phyloP scores from a whole-genome alignment of 2,329 filamentous ascomycete species.

The Fusarium sp. region DNA sequence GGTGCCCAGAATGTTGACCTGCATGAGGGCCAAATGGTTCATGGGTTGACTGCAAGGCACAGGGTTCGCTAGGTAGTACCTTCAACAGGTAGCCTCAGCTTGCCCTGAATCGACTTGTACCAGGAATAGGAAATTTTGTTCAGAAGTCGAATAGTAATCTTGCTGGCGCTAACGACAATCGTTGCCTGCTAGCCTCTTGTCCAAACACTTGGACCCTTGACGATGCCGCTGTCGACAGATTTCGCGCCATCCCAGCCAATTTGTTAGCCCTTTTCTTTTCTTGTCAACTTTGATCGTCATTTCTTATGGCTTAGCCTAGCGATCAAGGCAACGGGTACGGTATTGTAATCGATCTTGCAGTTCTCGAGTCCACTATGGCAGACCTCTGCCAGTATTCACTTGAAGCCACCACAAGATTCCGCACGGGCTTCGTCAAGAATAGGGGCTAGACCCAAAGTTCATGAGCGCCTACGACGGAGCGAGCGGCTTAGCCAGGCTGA shows the following conservation, averaged over 20 bases:
- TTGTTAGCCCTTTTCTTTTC: slow-evolving; percentile 36
- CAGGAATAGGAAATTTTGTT: slow-evolving; percentile 3
- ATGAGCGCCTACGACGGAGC: slow-evolving; percentile 18
- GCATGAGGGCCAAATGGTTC: slow-evolving; percentile 25
- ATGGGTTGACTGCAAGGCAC: slow-evolving; percentile 33
- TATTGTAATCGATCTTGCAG: slow-evolving; percentile 21
- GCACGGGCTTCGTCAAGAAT: slow-evolving; percentile 35
- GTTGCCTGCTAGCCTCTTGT: slow-evolving; percentile 15
- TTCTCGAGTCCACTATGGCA: slow-evolving; percentile 20
- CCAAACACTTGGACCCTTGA: slow-evolving; percentile 17
- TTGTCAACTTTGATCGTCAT: slow-evolving; percentile 3
- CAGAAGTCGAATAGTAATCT: slow-evolving; percentile 21
- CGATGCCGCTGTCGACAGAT: slow-evolving; percentile 12
- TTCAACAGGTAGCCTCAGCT: slow-evolving; percentile 5
- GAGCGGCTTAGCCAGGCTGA: slow-evolving; percentile 12
- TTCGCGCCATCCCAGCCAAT: slow-evolving; percentile 34
- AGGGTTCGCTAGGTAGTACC: slow-evolving; percentile 1
- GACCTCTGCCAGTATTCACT: slow-evolving; percentile 31
- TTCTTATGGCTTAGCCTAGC: slow-evolving; percentile 23
- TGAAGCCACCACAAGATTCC: slow-evolving; percentile 24
- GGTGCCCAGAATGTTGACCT: slow-evolving; percentile 28
- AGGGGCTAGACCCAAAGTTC: slow-evolving; percentile 33
- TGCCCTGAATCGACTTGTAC: slow-evolving; percentile 18
- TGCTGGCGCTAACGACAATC: slow-evolving; percentile 14
- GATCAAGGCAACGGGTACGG: background rate